Evolutionary conservation across 2,329 filamentous ascomycete species (phyloP), one percentile per base, ranked within the genome.

Genomic region (Verticillium nubilum): DNA sequence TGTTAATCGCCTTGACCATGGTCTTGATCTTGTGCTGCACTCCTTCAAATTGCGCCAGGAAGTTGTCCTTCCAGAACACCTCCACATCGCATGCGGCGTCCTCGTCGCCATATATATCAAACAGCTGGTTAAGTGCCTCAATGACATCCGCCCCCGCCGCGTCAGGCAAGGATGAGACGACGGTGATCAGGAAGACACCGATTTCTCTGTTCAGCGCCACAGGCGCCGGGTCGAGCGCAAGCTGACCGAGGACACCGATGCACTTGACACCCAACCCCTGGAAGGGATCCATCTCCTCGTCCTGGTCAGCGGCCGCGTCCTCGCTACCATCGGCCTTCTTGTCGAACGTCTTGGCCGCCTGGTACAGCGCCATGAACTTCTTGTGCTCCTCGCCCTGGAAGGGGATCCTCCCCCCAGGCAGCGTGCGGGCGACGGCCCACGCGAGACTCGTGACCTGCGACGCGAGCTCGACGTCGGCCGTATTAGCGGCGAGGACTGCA

Each of bases 51-150:
- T 85, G 83, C 64, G 79, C 77, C 59, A 86, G 70, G 67, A 89
- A 85, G 63, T 77, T 78, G 62, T 85, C 79, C 65, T 79, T 79
- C 82, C 86, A 88, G 71, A 89, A 90, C 2, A 89, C 86, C 27
- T 81, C 78, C 60, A 74, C 76, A 68, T 89, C 87, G 67, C 81
- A 86, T 12, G 78, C 74, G 58, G 76, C 78, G 13, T 76, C 77
- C 69, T 86, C 84, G 67, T 89, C 84, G 27, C 80, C 82, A 71
- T 89, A 90, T 7, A 90, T 79, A 65, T 89, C 87, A 64, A 88
- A 87, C 19, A 90, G 63, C 70, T 88, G 85, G 71, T 89, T 85
- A 52, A 89, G 73, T 17, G 85, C 83, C 72, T 89, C 86, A 31
- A 89, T 79, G 5, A 78, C 77, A 53, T 88, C 84, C 2, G 85